Percentiles rank a stretch among this genome's conserved stretches.
Conservation (phyloP, 169 alveolate genomes). For the Cryptosporidium meleagridis region DNA sequence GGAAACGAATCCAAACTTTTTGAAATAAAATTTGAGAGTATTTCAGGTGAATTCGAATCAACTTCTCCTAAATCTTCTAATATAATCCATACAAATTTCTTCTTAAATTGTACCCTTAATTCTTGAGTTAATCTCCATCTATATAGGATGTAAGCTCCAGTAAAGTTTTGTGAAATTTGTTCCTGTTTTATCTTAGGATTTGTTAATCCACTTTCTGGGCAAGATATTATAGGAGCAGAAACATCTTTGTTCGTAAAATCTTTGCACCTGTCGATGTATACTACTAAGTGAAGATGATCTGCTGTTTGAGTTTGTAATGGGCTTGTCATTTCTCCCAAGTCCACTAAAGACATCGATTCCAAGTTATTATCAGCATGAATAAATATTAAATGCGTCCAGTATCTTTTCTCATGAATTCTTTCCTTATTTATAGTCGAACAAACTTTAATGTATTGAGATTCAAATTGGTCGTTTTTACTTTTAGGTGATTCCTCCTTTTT, state of each 20-base stretch:
- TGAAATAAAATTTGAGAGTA: constrained; percentile 74
- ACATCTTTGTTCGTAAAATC: constrained; percentile 60
- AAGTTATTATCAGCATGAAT: constrained; percentile 82
- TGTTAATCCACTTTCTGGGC: constrained; percentile 65
- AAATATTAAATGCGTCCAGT: constrained; percentile 78
- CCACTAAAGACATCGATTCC: constrained; percentile 79
- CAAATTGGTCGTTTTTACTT: neutral
- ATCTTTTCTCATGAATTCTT: neutral
- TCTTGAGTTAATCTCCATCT: constrained; percentile 70
- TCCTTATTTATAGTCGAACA: constrained; percentile 28
- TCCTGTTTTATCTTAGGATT: constrained; percentile 41
- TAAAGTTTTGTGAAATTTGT: constrained; percentile 54
- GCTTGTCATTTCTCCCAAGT: constrained; percentile 77
- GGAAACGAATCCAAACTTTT: constrained; percentile 75
- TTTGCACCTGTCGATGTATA: constrained; percentile 77
- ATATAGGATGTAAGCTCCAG: constrained; percentile 76
- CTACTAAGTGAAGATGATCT: constrained; percentile 78
- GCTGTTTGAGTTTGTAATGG: constrained; percentile 76
- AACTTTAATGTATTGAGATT: neutral
- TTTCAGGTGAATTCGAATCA: constrained; percentile 77
- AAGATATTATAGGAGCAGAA: constrained; percentile 42
- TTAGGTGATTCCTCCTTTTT: neutral
- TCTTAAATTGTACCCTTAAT: constrained; percentile 62
- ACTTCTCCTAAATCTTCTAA: constrained; percentile 80
- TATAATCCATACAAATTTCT: constrained; percentile 79